phyloP scores from a whole-genome alignment of 2,329 filamentous ascomycete genomes.

The Sporothrix euskadiensis region DNA sequence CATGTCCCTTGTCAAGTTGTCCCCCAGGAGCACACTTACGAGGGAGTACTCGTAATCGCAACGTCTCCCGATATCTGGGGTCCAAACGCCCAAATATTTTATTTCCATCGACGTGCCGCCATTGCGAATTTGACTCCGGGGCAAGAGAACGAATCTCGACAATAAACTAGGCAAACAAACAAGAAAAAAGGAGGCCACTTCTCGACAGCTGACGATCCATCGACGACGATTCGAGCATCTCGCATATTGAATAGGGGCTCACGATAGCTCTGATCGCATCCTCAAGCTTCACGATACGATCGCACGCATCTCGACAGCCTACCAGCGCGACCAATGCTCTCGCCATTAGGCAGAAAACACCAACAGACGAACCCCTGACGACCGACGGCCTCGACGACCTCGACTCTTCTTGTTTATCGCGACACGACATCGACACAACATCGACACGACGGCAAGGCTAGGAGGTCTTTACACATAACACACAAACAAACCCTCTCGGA shows the following conservation, averaged over 20 bases:
- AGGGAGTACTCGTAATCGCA: slow-evolving; percentile 23
- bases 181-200: neutral
- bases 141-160: neutral
- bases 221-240: neutral
- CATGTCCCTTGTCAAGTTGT: neutral
- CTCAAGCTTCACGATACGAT: neutral
- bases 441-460: neutral
- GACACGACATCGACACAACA: neutral
- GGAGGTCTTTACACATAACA: no score
- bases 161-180: neutral
- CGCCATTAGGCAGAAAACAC: neutral
- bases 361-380: neutral
- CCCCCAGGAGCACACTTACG: neutral
- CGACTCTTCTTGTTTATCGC: neutral
- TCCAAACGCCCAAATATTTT: neutral
- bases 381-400: neutral
- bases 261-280: neutral
- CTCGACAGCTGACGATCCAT: neutral
- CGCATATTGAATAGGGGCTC: neutral
- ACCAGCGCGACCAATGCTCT: slow-evolving; percentile 1
- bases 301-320: neutral
- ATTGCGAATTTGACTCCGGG: neutral
- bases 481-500: no score
- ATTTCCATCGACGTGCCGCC: slow-evolving; percentile 3
- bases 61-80: slow-evolving; percentile 24